Evolutionary conservation across 768 basidiomycete species (phyloP).

Genomic region (Coprinopsis cinerea): DNA sequence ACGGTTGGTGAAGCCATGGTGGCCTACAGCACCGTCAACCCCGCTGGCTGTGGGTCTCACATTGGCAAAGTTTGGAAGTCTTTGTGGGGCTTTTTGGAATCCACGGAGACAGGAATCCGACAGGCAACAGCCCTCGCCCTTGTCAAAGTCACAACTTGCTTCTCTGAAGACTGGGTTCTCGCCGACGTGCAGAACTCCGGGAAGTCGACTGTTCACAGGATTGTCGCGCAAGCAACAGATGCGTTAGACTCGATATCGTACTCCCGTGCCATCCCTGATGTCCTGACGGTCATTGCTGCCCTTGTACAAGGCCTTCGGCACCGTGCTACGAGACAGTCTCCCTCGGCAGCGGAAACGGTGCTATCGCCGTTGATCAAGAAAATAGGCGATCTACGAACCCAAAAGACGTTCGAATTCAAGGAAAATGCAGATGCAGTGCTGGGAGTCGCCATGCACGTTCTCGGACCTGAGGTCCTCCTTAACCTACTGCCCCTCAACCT

Average conservation of each 20-base stretch:
- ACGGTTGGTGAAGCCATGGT: conserved; percentile 71
- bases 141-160: conserved; percentile 58
- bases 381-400: conserved; percentile 66
- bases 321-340: conserved; percentile 32
- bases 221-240: conserved; percentile 57
- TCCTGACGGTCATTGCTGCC: conserved; percentile 68
- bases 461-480: conserved; percentile 82
- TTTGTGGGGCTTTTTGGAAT: conserved; percentile 75
- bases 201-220: conserved; percentile 50
- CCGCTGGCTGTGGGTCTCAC: conserved; percentile 46
- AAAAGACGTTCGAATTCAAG: conserved; percentile 86
- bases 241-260: conserved; percentile 71
- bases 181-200: conserved; percentile 44
- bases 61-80: conserved; percentile 66
- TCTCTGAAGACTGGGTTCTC: conserved; percentile 57
- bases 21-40: conserved; percentile 49
- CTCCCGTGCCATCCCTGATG: conserved; percentile 70
- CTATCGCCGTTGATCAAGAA: conserved; percentile 63
- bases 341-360: conserved; percentile 63
- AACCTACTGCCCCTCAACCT: conserved; percentile 77
- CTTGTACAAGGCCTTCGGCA: conserved; percentile 59
- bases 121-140: conserved; percentile 62
- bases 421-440: conserved; percentile 80
- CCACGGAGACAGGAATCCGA: conserved; percentile 52
- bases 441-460: conserved; percentile 72